phyloP scores from a whole-genome alignment of 805 yeast species.

The Teunomyces barrocoloradensis region DNA sequence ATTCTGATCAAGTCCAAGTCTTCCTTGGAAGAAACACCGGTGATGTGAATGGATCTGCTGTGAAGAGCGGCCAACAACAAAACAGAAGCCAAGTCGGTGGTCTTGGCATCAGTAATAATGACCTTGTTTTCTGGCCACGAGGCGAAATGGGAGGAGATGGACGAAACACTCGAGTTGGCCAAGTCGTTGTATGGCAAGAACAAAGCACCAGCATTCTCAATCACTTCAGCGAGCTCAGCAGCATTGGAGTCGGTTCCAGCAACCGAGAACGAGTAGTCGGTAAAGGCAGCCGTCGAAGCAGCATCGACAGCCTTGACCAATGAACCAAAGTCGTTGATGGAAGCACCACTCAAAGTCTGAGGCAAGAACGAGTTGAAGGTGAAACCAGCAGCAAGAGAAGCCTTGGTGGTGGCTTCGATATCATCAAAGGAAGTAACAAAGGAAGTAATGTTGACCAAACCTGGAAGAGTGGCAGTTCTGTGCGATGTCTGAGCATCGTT shows the following conservation, averaged over 20 bases:
- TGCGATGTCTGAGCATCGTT: conserved; percentile 91
- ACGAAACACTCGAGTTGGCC: conserved; percentile 66
- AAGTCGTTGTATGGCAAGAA: conserved; percentile 78
- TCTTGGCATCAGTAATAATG: conserved; percentile 86
- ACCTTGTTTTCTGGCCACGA: conserved; percentile 84
- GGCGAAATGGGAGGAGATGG: conserved; percentile 74
- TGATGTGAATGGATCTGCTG: conserved; percentile 80
- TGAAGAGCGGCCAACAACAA: conserved; percentile 85
- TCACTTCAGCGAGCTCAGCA: conserved; percentile 56
- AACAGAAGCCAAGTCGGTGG: conserved; percentile 90
- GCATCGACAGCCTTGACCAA: conserved; percentile 61
- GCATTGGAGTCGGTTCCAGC: conserved; percentile 78
- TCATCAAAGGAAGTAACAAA: conserved; percentile 72
- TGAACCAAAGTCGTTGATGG: conserved; percentile 63
- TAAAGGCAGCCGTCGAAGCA: conserved; percentile 60
- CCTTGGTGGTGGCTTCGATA: conserved; percentile 65
- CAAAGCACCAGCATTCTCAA: conserved; percentile 70
- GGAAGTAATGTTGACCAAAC: conserved; percentile 78
- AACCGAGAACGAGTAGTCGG: conserved; percentile 79
- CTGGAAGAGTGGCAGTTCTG: conserved; percentile 78
- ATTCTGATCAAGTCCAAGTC: conserved; percentile 81
- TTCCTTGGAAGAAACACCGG: conserved; percentile 76
- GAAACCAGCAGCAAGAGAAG: conserved; percentile 82
- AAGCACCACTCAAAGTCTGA: conserved; percentile 57
- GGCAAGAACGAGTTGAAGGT: conserved; percentile 82